Evolutionary conservation across 192 early-diverging fungal genomes (phyloP), one percentile per base, ranked within the genome.

Genomic region (Oehlia diaphana): DNA sequence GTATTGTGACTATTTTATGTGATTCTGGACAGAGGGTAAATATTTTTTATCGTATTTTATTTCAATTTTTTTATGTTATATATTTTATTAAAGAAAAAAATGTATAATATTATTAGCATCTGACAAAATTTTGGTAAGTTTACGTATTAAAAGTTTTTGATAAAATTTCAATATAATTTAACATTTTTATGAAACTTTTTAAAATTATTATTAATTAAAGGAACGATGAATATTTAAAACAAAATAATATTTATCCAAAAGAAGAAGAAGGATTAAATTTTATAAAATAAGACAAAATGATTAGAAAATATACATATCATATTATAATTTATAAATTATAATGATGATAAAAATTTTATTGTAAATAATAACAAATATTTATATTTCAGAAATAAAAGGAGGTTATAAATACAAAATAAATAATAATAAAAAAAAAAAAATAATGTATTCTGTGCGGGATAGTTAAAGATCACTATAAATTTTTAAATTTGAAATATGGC

Each of bases 41-140:
- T 63, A 19, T 44, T 23, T n/a, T 39, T 44, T 70, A 13, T 21
- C 9, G 2, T 70, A 70, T 47, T 39, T 42, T 2, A 19, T 13
- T 70, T 42, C 21, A 39, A 9, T 39, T 44, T n/a, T n/a, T 26
- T 70, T 42, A 47, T 19, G 1, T 70, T 8, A 19, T 70, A 39
- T 37, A 10, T 0, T 9, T 16, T 14, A 33, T 39, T 69, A 9
- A 69, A 35, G 31, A 69, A 39, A 19, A 44, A 70, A 19, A 23
- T 3, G 23, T 26, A 35, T 61, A 28, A 44, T 47, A 47, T 7
- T 7, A 21, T 21, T 53, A 74, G 44, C 96, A 98, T 83, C 82
- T 97, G 80, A 97, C 95, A 61, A 97, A 97, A 86, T 99, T 99
- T 83, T 99, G 96, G 96, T 85, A 84, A 68, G 86, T 75, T 31